phyloP scores from a whole-genome alignment of 2,329 filamentous ascomycete species.

The Emmonsia crescens region DNA sequence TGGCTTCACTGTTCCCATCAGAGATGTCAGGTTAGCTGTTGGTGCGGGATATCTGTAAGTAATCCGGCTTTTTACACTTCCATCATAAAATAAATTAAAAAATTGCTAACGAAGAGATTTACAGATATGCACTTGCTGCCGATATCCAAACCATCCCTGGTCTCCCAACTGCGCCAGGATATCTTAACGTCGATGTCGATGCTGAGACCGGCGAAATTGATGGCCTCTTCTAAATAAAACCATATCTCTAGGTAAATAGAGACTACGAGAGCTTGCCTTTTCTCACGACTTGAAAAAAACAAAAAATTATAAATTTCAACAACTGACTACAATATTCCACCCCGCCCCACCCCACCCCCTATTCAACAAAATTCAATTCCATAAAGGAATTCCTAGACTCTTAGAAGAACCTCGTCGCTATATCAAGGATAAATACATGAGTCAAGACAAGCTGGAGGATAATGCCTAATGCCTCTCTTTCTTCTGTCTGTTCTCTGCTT shows the following conservation, averaged over 20 bases:
- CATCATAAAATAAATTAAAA: neutral
- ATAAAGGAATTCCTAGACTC: neutral
- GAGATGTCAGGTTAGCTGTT: conserved; percentile 86
- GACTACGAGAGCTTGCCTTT: too few relatives aligned
- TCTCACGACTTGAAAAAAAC: too few relatives aligned
- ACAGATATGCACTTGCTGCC: conserved; percentile 78
- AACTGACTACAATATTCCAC: neutral
- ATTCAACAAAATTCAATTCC: neutral
- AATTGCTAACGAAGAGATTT: conserved; percentile 25
- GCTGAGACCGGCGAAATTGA: conserved; percentile 74
- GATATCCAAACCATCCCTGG: conserved; percentile 98
- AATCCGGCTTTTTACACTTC: conserved; percentile 6
- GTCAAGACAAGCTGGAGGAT: too few relatives aligned
- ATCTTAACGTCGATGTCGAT: conserved; percentile 82
- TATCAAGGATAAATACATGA: neutral
- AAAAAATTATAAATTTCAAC: neutral
- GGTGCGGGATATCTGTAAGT: conserved; percentile 83
- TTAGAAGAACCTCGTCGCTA: neutral
- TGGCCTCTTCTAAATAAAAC: conserved; percentile 80
- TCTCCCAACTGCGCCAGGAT: conserved; percentile 86
- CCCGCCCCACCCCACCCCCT: neutral
- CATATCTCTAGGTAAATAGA: too few relatives aligned
- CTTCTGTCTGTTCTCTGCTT: neutral
- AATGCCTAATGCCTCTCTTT: neutral
- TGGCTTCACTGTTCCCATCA: conserved; percentile 87